phyloP scores from a whole-genome alignment of 169 alveolate genomes.

The Eimeria sp. region DNA sequence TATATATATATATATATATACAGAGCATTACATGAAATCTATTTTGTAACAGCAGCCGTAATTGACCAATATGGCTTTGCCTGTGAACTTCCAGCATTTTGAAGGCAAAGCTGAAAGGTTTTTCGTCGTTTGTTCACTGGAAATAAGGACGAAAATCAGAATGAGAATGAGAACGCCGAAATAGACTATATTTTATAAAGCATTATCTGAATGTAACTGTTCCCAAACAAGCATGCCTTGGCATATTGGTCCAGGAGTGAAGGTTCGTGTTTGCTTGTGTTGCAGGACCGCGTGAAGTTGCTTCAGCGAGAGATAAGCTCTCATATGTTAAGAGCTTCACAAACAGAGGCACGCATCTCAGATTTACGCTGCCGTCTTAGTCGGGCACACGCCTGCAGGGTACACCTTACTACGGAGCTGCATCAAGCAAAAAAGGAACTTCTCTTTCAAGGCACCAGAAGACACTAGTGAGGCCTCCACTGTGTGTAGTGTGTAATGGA shows the following conservation, averaged over 20 bases:
- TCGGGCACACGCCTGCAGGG: not conserved
- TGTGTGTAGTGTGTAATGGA: not conserved
- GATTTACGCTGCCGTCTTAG: slow-evolving; percentile 10
- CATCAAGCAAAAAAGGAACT: not conserved
- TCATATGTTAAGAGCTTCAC: not conserved
- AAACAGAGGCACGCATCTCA: slow-evolving; percentile 33
- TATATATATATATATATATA: not conserved
- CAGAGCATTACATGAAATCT: too few relatives aligned
- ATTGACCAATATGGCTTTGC: not conserved
- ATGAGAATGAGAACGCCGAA: not conserved
- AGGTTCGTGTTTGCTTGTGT: not conserved
- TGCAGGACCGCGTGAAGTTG: slow-evolving; percentile 13
- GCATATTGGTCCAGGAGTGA: too few relatives aligned
- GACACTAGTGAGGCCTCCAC: not conserved
- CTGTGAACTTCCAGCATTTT: not conserved
- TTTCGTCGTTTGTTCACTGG: not conserved
- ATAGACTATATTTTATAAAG: too few relatives aligned
- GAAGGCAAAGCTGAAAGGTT: not conserved
- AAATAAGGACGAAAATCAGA: not conserved
- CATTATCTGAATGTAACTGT: too few relatives aligned
- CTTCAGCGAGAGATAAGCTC: slow-evolving; percentile 15
- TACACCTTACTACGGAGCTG: not conserved
- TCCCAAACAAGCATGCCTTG: too few relatives aligned
- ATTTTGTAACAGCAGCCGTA: not conserved
- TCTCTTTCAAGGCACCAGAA: not conserved